Percentiles rank a stretch among this genome's conserved stretches.
phyloP scores from a whole-genome alignment of 2,329 filamentous ascomycete genomes.

The Aspergillus udagawae region DNA sequence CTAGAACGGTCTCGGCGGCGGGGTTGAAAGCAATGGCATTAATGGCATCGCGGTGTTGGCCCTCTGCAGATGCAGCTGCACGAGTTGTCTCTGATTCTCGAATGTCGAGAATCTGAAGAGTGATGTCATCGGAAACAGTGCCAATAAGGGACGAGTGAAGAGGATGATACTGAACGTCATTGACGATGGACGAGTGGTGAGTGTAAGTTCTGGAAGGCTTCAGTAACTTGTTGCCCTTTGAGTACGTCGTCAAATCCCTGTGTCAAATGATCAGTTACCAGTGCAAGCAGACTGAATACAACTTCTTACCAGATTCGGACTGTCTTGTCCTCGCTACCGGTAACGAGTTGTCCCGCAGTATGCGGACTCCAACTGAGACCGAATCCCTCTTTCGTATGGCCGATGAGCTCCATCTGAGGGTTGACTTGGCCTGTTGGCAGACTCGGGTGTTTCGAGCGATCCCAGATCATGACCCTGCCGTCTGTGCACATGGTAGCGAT shows the following conservation, averaged over 20 bases:
- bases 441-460: conserved; percentile 87
- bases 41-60: conserved; percentile 85
- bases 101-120: conserved; percentile 86
- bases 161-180: conserved; percentile 94
- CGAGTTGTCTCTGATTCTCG: conserved; percentile 63
- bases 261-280: conserved; percentile 4
- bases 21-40: conserved; percentile 96
- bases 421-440: conserved; percentile 70
- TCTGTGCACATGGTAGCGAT: conserved; percentile 91
- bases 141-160: conserved; percentile 81
- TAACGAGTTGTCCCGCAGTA: conserved; percentile 73
- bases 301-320: conserved; percentile 78
- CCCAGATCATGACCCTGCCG: conserved; percentile 85
- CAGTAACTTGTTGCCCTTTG: conserved; percentile 65
- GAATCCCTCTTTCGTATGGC: conserved; percentile 86
- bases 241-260: conserved; percentile 77
- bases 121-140: conserved; percentile 91
- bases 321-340: conserved; percentile 87
- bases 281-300: background rate
- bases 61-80: conserved; percentile 64
- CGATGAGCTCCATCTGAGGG: conserved; percentile 78
- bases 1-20: conserved; percentile 80
- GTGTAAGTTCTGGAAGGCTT: conserved; percentile 72
- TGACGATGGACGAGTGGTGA: conserved; percentile 86
- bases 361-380: conserved; percentile 91